Evolutionary conservation across 805 yeast genomes (phyloP), one percentile per base, ranked within the genome.

Genomic region (Clavispora santaluciae): DNA sequence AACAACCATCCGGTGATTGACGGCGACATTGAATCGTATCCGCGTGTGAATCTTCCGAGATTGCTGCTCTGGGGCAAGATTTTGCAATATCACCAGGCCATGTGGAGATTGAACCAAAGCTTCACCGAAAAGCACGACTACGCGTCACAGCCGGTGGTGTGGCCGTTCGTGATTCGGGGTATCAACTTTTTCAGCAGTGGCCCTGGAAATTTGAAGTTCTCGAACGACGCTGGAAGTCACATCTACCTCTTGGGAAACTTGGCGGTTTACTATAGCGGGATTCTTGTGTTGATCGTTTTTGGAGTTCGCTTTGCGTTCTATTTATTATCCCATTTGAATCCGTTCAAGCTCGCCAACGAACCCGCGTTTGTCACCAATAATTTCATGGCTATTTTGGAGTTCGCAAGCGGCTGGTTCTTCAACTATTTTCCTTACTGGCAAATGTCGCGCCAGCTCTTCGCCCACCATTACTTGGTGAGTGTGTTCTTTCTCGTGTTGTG

Each of bases 181-280:
- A 68, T 79, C 41, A 75, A 68, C 49, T 79, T 76, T 58, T 80
- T 75, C 68, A 66, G 67, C 22, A 65, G 70, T 50, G 61, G 69
- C 39, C 55, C 54, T 6, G 44, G 44, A 9, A 20, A 60, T 22
- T 67, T 66, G 35, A 41, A 49, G 21, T 37, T 50, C 23, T 51
- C 47, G 18, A 57, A 50, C 36, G 57, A 50, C n/a, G 38, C 43
- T 12, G 60, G 60, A 12, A 55, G 58, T 34, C 64, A 63, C 40
- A 64, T 86, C 24, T 83, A 82, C 55, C 69, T 76, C 21, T 51
- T 83, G 12, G 95, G 95, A 5, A 87, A 86, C 59, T 62, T 75
- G 16, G 69, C 75, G 10, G 68, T 77, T 10, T 83, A 83, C 64
- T 75, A 75, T 60, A 43, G 72, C 3, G 70, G 75, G 3, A 51